phyloP scores from a whole-genome alignment of 305 asterid genomes.

The Fraxinus ornus region DNA sequence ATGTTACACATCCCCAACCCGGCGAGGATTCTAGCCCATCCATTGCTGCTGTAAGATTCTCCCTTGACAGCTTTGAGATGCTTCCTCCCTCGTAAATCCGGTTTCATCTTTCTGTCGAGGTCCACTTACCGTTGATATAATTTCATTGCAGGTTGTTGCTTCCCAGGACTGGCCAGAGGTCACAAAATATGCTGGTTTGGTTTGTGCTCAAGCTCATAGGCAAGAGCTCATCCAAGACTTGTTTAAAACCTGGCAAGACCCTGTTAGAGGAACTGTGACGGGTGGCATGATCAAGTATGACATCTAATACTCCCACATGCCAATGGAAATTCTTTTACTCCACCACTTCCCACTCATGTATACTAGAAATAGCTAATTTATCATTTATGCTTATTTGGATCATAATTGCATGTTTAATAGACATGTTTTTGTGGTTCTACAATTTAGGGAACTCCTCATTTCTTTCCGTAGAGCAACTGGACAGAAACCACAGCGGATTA shows the following conservation, averaged over 20 bases:
- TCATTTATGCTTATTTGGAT: background rate
- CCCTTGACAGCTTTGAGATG: background rate
- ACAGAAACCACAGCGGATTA: slow-evolving; percentile 82
- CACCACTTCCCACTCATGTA: background rate
- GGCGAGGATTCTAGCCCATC: slow-evolving; percentile 99
- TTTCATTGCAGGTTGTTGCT: slow-evolving; percentile 76
- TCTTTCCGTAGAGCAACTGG: slow-evolving; percentile 93
- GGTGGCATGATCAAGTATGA: slow-evolving; percentile 97
- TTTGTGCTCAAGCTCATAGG: slow-evolving; percentile 91
- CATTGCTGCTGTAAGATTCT: slow-evolving; percentile 78
- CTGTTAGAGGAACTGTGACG: slow-evolving; percentile 66
- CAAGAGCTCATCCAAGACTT: slow-evolving; percentile 94
- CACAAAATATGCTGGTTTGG: slow-evolving; percentile 90
- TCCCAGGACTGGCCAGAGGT: slow-evolving; percentile 99
- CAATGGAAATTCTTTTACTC: background rate
- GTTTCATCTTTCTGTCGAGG: background rate
- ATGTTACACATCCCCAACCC: slow-evolving; percentile 97
- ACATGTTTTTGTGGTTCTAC: slow-evolving; percentile 19
- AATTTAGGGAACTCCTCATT: slow-evolving; percentile 80
- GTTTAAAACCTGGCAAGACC: slow-evolving; percentile 88
- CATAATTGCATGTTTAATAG: background rate
- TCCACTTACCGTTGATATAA: slow-evolving; percentile 13
- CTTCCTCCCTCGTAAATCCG: background rate
- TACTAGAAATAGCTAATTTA: background rate
- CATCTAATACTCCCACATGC: background rate